Evolutionary conservation across 441 rosid species (phyloP).

Genomic region (Metrosideros polymorpha): DNA sequence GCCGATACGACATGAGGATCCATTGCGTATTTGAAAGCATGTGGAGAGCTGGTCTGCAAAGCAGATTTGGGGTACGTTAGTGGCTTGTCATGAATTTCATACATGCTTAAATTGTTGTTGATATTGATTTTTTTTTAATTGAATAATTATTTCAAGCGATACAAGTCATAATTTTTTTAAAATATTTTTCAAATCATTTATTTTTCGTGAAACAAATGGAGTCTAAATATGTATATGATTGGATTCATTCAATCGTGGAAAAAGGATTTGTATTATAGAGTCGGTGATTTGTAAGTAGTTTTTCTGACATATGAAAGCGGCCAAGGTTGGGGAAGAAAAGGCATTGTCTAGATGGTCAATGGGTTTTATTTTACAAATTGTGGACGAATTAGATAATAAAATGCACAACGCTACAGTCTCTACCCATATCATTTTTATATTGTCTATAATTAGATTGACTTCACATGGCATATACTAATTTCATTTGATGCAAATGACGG

Average conservation of each 20-base stretch:
- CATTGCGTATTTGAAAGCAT: neutral
- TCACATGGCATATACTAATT: neutral
- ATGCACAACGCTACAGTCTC: neutral
- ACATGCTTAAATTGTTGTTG: neutral
- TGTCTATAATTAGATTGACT: neutral
- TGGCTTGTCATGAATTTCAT: neutral
- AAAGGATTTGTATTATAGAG: neutral
- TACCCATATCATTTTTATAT: neutral
- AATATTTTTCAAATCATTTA: neutral
- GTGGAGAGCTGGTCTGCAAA: neutral
- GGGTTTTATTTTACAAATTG: neutral
- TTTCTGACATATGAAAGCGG: neutral
- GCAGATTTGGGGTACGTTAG: neutral
- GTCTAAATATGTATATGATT: neutral
- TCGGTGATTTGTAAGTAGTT: neutral
- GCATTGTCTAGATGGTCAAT: neutral
- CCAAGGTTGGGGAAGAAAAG: neutral
- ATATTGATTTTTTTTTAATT: neutral
- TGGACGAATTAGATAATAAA: neutral
- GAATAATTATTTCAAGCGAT: neutral
- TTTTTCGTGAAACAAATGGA: neutral
- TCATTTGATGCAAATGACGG: neutral
- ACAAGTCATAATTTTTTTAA: neutral
- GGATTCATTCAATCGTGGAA: neutral
- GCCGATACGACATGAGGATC: neutral